Evolutionary conservation across 2,329 filamentous ascomycete species (phyloP), one percentile per base, ranked within the genome.

Genomic region (Phaeophleospora eucalypticola): DNA sequence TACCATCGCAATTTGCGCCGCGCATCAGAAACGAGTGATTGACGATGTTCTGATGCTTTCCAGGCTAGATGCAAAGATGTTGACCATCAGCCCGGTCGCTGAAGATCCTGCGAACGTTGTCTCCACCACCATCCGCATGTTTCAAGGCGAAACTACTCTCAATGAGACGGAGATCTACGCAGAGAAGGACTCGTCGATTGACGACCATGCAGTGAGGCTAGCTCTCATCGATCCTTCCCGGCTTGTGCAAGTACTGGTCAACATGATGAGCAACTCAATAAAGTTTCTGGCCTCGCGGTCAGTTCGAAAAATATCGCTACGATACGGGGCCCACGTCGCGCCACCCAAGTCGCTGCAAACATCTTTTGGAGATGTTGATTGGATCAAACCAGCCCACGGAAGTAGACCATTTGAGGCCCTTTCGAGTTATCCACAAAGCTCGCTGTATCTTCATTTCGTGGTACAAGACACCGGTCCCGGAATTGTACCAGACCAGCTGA

Each of bases 11-110:
- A 48, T 56, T 14, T 65, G 63, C 32, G 59, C 59, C 1, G 46
- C 54, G 32, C 62, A 65, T 39, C 60, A 64, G 40, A 61, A 63
- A 46, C 61, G 69, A 14, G 74, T 75, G 20, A 71, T 74, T 3
- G 72, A 74, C 46, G 72, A 75, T 49, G 66, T 75, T 0, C 56
- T 75, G n/a, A 73, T 69, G 1, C 56, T 74, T 6, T 68, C 65
- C 9, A 73, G 63, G 24, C 56, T 65, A 6, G 62, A 64, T 20
- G 57, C 59, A 1, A 53, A 58, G 15, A 44, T 65, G 24, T 49
- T 65, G 2, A 63, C 65, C 1, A 66, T 72, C 20, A 67, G 64
- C 4, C 68, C 69, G 0, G 63, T 59, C 33, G 58, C 63, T 12
- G 62, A 65, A 3, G 59, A 65, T 24, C 66, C 67, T 4, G 36